phyloP scores from a whole-genome alignment of 2,329 filamentous ascomycete species.

The Emergomyces pasteurianus region DNA sequence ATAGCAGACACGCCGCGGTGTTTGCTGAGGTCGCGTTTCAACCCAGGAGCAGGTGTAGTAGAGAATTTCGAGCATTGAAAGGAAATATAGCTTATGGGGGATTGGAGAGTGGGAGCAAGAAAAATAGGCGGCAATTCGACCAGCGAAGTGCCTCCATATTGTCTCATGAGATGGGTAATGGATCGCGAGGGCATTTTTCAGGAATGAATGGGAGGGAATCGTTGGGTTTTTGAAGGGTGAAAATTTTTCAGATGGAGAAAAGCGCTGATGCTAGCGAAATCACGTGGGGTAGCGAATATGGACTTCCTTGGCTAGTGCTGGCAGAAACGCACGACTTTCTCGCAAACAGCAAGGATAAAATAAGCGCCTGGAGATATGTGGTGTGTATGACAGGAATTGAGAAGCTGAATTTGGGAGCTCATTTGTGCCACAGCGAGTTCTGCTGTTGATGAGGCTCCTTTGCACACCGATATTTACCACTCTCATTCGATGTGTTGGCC shows the following conservation, averaged over 20 bases:
- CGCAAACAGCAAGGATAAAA: too few species aligned
- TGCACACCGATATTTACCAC: not conserved
- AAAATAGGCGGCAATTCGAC: slow-evolving; percentile 33
- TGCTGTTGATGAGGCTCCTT: not conserved
- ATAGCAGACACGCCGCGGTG: slow-evolving; percentile 72
- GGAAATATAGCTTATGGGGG: slow-evolving; percentile 1
- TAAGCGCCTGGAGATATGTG: not conserved
- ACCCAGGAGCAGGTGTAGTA: slow-evolving; percentile 22
- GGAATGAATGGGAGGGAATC: not conserved
- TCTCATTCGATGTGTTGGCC: not conserved
- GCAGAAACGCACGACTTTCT: too few species aligned
- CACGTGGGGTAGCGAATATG: slow-evolving; percentile 15
- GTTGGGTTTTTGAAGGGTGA: not conserved
- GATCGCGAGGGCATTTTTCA: slow-evolving; percentile 27
- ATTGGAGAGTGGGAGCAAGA: slow-evolving; percentile 27
- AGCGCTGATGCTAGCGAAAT: slow-evolving; percentile 3
- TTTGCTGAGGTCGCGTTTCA: slow-evolving; percentile 61
- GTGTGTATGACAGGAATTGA: not conserved
- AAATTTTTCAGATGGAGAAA: slow-evolving; percentile 1
- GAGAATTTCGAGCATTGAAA: slow-evolving; percentile 11
- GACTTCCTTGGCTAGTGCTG: too few species aligned
- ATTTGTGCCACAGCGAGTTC: not conserved
- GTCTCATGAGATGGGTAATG: slow-evolving; percentile 22
- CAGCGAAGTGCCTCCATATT: slow-evolving; percentile 22
- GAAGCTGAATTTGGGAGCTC: not conserved